Conservation (phyloP, 2,329 filamentous ascomycete species). For the Penicillium frequentans region DNA sequence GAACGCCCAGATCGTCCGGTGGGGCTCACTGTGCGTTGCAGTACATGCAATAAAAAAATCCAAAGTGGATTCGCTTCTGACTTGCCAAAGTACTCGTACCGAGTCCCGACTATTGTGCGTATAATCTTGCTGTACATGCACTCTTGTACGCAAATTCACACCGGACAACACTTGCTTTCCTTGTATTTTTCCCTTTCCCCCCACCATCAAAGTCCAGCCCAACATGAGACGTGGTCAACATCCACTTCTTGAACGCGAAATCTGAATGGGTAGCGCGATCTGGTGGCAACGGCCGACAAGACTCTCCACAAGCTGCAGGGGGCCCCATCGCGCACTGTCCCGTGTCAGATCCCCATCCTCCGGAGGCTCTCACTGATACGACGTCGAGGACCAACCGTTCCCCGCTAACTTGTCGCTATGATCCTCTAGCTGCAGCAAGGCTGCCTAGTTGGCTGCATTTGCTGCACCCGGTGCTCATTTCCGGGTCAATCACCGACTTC, state of each 20-base stretch:
- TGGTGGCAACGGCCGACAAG: conserved; percentile 18
- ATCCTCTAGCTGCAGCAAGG: conserved; percentile 21
- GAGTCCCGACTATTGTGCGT: not conserved
- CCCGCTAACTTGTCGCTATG: not conserved
- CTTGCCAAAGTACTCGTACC: not conserved
- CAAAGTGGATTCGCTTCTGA: not conserved
- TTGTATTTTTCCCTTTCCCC: not conserved
- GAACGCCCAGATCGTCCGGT: conserved; percentile 9
- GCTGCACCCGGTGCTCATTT: conserved; percentile 12
- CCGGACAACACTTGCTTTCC: not conserved
- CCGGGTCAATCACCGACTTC: conserved; percentile 21
- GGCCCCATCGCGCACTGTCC: conserved; percentile 12
- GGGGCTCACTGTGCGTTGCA: conserved; percentile 9
- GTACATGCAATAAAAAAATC: not conserved
- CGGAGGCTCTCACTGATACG: conserved; percentile 11
- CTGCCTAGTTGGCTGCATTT: conserved; percentile 16
- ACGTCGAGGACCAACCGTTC: not conserved
- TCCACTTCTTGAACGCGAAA: not conserved
- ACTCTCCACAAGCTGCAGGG: conserved; percentile 14
- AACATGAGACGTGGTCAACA: conserved; percentile 7
- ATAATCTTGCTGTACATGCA: not conserved
- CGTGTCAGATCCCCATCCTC: conserved; percentile 17
- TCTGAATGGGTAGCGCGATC: conserved; percentile 11
- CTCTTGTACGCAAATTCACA: not conserved
- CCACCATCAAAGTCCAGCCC: not conserved